Evolutionary conservation across 2,329 filamentous ascomycete species (phyloP).

Genomic region (Cryphonectria naterciae): DNA sequence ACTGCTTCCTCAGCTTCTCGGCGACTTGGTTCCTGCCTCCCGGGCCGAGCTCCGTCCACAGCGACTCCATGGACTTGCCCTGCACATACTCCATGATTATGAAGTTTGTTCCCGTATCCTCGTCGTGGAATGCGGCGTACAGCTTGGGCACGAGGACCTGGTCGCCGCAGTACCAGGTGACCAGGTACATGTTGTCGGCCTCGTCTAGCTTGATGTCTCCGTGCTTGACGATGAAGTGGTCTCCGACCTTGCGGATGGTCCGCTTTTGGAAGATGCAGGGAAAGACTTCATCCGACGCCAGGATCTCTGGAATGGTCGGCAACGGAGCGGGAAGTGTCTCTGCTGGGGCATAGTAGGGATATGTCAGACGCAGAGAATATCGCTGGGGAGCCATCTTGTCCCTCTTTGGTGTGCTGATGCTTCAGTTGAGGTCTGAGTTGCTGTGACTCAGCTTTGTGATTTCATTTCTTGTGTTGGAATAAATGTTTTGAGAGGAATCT

Average conservation of each 20-base stretch:
- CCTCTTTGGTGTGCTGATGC: not conserved
- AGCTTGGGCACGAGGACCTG: slow-evolving; percentile 1
- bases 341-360: slow-evolving; percentile 5
- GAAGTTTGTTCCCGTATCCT: not conserved
- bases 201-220: slow-evolving; percentile 12
- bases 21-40: not conserved
- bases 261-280: slow-evolving; percentile 12
- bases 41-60: not conserved
- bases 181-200: slow-evolving; percentile 14
- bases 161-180: not conserved
- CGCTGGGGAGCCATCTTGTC: not conserved
- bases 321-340: slow-evolving; percentile 6
- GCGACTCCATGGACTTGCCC: not conserved
- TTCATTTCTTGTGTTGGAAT: not conserved
- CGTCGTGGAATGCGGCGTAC: slow-evolving; percentile 10
- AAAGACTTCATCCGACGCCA: not conserved
- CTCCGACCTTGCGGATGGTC: not conserved
- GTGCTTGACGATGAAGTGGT: slow-evolving; percentile 12
- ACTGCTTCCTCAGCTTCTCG: not conserved
- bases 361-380: not conserved
- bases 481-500: not conserved
- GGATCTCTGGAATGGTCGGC: slow-evolving; percentile 4
- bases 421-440: not conserved
- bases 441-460: not conserved
- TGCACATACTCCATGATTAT: slow-evolving; percentile 14